Evolutionary conservation across 805 yeast genomes (phyloP), one percentile per base, ranked within the genome.

Genomic region (Ogataea parapolymorpha): DNA sequence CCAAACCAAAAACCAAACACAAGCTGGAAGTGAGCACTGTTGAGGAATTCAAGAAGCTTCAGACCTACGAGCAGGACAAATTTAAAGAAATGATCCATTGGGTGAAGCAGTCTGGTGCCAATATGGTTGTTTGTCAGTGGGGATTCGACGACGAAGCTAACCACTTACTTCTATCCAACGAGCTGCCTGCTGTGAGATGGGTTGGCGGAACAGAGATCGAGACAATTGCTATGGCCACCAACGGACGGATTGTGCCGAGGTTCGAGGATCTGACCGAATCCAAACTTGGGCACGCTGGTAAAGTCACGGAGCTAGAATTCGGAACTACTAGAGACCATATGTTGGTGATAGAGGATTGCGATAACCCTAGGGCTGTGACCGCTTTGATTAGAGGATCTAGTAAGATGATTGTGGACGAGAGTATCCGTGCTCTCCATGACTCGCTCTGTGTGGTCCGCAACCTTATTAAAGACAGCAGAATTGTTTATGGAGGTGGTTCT

Each of bases 401-500:
- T 67, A 90, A 86, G 66, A 95, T 93, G 99, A 88, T 95, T 56
- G 91, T 87, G 23, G 99, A 91, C 58, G 99, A 93, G 70, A 95
- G 96, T 38, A 79, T 86, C 51, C 83, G 99, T 64, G 97, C 99
- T 1, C 73, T 93, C 44, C 98, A 93, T 58, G 99, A 93, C 63
- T 86, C 99, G 7, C 70, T 93, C 43, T 91, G 99, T 70, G 99
- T 95, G 32, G 99, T 93, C 22, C 85, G 99, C 70, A 95, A 93
- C 68, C 77, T 93, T 61, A 83, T 95, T 37, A 79, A 82, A 56
- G 98, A 95, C 64, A 83, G 80, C 62, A 78, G 96, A 64, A 87
- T 93, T 33, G 97, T 95, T n/a, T 93, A 93, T 59, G 99, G 99
- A 49, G 99, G 99, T 55, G 99, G 99, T 53, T 95, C 99, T 16